These are phyloP conservation scores for Tuber magnatum DNA, from an alignment of 495 filamentous ascomycete species.

Conservation along the genomic window DNA sequence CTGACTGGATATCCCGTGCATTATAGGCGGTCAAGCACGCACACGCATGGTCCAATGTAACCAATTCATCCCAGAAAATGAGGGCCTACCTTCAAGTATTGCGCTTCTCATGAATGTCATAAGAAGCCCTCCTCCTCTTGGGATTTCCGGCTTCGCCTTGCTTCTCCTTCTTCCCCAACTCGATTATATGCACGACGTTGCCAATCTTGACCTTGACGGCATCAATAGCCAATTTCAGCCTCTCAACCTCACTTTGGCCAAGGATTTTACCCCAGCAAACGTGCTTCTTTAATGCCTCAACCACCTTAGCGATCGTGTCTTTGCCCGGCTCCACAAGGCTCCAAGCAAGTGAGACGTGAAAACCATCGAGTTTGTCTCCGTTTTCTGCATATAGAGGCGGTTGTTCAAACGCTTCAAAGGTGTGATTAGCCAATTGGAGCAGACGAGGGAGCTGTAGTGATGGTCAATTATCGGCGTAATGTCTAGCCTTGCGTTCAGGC, in stretches of 20 bases:
- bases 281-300: constrained; percentile 44
- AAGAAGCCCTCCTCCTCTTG: constrained; percentile 27
- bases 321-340: constrained; percentile 43
- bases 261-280: constrained; percentile 36
- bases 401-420: constrained; percentile 55
- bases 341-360: constrained; percentile 83
- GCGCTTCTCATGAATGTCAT: neutral
- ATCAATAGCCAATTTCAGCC: constrained; percentile 45
- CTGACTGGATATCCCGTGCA: neutral
- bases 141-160: constrained; percentile 3
- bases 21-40: neutral
- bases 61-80: neutral
- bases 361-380: constrained; percentile 49
- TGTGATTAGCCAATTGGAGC: constrained; percentile 57
- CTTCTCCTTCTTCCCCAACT: constrained; percentile 20
- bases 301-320: constrained; percentile 12
- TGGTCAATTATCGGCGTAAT: constrained; percentile 1
- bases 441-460: constrained; percentile 55
- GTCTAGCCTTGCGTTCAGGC: neutral
- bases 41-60: neutral
- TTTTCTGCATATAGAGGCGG: constrained; percentile 58
- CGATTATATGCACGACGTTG: constrained; percentile 51
- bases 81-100: neutral
- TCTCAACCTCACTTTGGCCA: constrained; percentile 24
- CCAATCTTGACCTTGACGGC: constrained; percentile 71